These are phyloP conservation scores for Willaertia magna DNA, from an alignment of 208 protist species.

Conservation along the genomic window DNA sequence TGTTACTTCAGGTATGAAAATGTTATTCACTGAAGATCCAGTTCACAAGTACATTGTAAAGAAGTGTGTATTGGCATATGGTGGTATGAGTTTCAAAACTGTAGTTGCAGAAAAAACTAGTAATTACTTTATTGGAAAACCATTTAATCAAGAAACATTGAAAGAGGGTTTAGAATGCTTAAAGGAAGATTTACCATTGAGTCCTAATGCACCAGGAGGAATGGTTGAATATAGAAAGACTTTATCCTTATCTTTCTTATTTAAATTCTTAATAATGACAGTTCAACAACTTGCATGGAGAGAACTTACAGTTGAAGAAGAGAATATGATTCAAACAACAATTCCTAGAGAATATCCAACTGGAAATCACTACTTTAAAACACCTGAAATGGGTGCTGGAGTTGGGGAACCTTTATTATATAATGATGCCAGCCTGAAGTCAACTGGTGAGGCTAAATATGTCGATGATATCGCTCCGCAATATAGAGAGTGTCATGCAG, in stretches of 20 bases:
- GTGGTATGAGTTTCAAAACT: not conserved
- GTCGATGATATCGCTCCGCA: constrained; percentile 35
- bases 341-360: not conserved
- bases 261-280: constrained; percentile 55
- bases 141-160: not conserved
- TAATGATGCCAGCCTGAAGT: constrained; percentile 38
- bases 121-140: not conserved
- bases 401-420: constrained; percentile 20
- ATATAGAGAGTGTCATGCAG: constrained; percentile 24
- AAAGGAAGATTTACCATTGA: not conserved
- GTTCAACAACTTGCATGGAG: not conserved
- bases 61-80: not conserved
- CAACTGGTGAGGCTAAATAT: constrained; percentile 61
- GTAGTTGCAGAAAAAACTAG: not conserved
- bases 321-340: not conserved
- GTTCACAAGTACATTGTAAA: not conserved
- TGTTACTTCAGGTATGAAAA: constrained; percentile 39
- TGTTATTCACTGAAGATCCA: not conserved
- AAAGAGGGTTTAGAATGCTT: constrained; percentile 13
- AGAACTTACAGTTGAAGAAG: not conserved
- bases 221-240: constrained; percentile 46
- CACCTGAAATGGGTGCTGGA: not conserved
- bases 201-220: not conserved
- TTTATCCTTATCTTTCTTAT: constrained; percentile 53
- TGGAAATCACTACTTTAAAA: not conserved